Conservation (phyloP, 169 alveolate species). For the Babesia bovis region DNA sequence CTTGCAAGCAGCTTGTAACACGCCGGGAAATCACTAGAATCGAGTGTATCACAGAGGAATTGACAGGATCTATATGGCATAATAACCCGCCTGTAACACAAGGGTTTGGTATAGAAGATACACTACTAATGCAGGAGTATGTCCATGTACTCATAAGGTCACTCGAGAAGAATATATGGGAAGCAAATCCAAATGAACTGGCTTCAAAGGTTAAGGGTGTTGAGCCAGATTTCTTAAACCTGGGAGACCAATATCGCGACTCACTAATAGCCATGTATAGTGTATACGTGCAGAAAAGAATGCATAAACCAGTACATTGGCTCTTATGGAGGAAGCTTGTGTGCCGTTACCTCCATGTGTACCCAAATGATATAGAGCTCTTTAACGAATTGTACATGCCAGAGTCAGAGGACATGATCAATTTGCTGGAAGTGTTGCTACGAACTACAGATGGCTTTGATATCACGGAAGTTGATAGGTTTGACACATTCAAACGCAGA, state of each 20-base stretch:
- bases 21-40: background rate
- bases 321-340: conserved; percentile 35
- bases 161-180: conserved; percentile 25
- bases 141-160: conserved; percentile 16
- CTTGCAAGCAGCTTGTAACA: conserved; percentile 7
- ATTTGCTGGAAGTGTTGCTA: conserved; percentile 33
- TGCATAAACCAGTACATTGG: conserved; percentile 32
- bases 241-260: conserved; percentile 20
- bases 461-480: conserved; percentile 37
- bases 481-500: conserved; percentile 31
- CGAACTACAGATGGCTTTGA: conserved; percentile 38
- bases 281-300: background rate
- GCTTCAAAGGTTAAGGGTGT: background rate
- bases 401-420: conserved; percentile 16
- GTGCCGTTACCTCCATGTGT: conserved; percentile 16
- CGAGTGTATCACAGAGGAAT: background rate
- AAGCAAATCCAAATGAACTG: background rate
- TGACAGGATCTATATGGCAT: conserved; percentile 15
- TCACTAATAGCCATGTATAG: conserved; percentile 7
- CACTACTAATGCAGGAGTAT: conserved; percentile 20
- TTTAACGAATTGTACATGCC: conserved; percentile 42
- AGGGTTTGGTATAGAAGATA: conserved; percentile 1
- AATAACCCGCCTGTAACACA: background rate
- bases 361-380: conserved; percentile 35
- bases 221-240: conserved; percentile 25